phyloP scores from a whole-genome alignment of 78 protist species.

The Andalucia godoyi region DNA sequence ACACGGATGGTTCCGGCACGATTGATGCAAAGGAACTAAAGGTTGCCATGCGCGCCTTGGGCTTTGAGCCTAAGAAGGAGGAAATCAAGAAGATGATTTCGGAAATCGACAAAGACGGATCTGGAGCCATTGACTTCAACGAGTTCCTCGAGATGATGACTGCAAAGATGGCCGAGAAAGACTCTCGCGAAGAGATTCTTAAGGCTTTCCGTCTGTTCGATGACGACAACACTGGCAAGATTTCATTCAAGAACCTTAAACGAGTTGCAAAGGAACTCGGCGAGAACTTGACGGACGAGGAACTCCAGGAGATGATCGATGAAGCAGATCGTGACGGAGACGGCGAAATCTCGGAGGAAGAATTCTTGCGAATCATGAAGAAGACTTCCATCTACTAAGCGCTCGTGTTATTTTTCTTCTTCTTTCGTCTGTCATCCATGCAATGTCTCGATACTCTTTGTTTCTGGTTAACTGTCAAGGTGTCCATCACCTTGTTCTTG shows the following conservation, averaged over 20 bases:
- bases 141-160: constrained; percentile 12
- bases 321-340: constrained; percentile 82
- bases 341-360: constrained; percentile 47
- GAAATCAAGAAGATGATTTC: constrained; percentile 7
- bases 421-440: too few relatives aligned
- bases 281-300: constrained; percentile 67
- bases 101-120: constrained; percentile 17
- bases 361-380: constrained; percentile 16
- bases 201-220: constrained; percentile 71
- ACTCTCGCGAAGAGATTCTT: constrained; percentile 58
- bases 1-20: constrained; percentile 38
- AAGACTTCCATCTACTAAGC: constrained; percentile 6
- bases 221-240: constrained; percentile 50
- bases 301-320: constrained; percentile 81
- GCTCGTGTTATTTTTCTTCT: too few relatives aligned
- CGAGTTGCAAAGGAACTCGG: constrained; percentile 53
- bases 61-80: constrained; percentile 21
- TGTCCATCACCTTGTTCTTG: too few relatives aligned
- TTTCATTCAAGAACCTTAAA: constrained; percentile 36
- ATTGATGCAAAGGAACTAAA: constrained; percentile 22
- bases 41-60: constrained; percentile 20
- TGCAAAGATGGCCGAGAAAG: constrained; percentile 23
- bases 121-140: not conserved
- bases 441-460: too few relatives aligned
- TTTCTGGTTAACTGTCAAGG: too few relatives aligned